phyloP scores from a whole-genome alignment of 768 basidiomycete genomes.

The Naematelia aurantialba region DNA sequence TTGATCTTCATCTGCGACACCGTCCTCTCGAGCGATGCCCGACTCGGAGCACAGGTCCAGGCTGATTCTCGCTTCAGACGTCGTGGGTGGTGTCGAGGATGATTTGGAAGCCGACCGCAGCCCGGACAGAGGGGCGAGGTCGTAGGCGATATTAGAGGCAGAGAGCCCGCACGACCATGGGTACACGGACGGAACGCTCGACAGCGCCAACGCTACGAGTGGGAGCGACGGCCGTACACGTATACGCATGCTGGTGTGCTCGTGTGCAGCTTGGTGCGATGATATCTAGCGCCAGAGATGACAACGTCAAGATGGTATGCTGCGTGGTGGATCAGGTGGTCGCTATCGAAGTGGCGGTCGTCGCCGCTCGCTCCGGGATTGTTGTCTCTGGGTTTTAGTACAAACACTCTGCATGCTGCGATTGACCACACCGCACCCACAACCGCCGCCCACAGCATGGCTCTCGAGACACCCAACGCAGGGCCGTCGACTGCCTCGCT shows the following conservation, averaged over 20 bases:
- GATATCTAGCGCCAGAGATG: too few species aligned
- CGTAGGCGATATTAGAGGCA: conserved; percentile 33
- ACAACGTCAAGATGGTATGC: too few species aligned
- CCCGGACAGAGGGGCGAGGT: conserved; percentile 34
- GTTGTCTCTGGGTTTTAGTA: too few species aligned
- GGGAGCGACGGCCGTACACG: not conserved
- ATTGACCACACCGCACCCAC: not conserved
- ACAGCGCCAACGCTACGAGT: not conserved
- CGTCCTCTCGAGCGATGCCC: conserved; percentile 36
- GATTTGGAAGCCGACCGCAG: conserved; percentile 23
- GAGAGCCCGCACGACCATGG: conserved; percentile 30
- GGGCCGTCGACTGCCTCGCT: not conserved
- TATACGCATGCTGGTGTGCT: not conserved
- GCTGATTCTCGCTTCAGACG: conserved; percentile 32
- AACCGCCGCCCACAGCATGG: not conserved
- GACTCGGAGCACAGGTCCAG: conserved; percentile 43
- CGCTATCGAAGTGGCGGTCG: too few species aligned
- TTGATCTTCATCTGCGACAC: conserved; percentile 47
- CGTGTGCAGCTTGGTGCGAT: too few species aligned
- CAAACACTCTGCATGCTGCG: too few species aligned
- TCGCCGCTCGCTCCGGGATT: too few species aligned
- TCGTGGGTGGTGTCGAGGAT: conserved; percentile 47
- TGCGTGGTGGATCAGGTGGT: too few species aligned
- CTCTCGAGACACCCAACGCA: not conserved
- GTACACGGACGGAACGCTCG: conserved; percentile 7